phyloP scores from a whole-genome alignment of 345 rosid genomes.

The Boechera stricta region DNA sequence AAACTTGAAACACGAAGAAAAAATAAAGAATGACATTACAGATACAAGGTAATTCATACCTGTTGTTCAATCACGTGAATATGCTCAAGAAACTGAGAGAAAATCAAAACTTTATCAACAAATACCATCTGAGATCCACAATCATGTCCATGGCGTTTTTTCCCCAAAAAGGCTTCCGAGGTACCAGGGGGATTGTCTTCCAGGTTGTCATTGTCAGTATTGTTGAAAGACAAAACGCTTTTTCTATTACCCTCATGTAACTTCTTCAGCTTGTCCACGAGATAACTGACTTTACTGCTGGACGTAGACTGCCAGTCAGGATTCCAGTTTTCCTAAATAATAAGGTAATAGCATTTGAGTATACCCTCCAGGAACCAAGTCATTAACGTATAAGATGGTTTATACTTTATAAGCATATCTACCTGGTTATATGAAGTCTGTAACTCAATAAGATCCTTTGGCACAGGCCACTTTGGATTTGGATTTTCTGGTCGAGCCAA shows the following conservation, averaged over 20 bases:
- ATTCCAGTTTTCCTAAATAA: constrained; percentile 89
- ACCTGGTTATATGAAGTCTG: constrained; percentile 98
- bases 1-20: not conserved
- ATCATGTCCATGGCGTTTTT: constrained; percentile 35
- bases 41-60: constrained; percentile 52
- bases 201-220: constrained; percentile 39
- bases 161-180: constrained; percentile 38
- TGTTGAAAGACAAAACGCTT: constrained; percentile 35
- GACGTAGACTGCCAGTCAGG: constrained; percentile 98
- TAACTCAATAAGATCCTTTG: constrained; percentile 94
- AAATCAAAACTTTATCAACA: constrained; percentile 78
- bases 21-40: constrained; percentile 5
- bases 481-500: constrained; percentile 92
- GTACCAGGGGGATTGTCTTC: constrained; percentile 39
- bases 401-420: constrained; percentile 33
- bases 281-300: constrained; percentile 91
- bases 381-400: constrained; percentile 17
- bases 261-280: constrained; percentile 68
- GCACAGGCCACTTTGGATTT: constrained; percentile 95
- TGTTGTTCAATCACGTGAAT: constrained; percentile 86
- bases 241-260: constrained; percentile 60
- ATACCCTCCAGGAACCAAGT: constrained; percentile 17
- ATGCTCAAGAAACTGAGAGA: constrained; percentile 98
- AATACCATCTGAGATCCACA: constrained; percentile 44
- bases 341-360: constrained; percentile 31